A percentile compares a stretch with the other conserved stretches of the same genome.
These are phyloP conservation scores for Rostrohypoxylon terebratum DNA, from an alignment of 495 filamentous ascomycete genomes.

Conservation along the genomic window DNA sequence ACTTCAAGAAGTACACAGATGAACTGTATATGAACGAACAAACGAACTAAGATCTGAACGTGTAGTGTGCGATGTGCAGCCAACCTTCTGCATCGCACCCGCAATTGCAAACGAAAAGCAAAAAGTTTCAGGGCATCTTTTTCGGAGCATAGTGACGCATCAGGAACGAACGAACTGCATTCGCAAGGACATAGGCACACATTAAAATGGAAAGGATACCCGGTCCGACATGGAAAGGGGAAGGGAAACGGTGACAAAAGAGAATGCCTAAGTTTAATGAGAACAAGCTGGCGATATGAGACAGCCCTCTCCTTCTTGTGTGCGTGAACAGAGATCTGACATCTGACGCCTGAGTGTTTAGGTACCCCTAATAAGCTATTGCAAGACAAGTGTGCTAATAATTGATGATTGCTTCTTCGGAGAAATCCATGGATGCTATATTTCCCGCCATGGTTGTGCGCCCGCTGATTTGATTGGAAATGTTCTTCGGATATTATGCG, in stretches of 20 bases:
- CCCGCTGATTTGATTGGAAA: not conserved
- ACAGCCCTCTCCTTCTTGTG: not conserved
- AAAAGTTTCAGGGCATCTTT: slow-evolving; percentile 28
- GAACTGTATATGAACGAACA: slow-evolving; percentile 25
- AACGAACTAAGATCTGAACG: no score
- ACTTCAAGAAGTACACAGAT: not conserved
- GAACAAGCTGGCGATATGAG: slow-evolving; percentile 3
- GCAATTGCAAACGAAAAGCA: not conserved
- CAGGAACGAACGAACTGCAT: slow-evolving; percentile 24
- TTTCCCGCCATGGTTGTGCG: not conserved
- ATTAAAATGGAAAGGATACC: slow-evolving; percentile 38
- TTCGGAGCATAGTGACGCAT: slow-evolving; percentile 28
- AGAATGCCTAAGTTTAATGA: not conserved
- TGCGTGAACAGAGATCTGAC: not conserved
- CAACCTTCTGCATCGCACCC: not conserved
- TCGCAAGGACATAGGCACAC: slow-evolving; percentile 29
- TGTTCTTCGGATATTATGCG: not conserved
- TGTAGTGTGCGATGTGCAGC: not conserved
- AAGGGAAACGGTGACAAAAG: not conserved
- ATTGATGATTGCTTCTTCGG: slow-evolving; percentile 12
- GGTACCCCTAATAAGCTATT: slow-evolving; percentile 25
- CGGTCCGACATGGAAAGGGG: slow-evolving; percentile 3
- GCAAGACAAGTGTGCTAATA: slow-evolving; percentile 27
- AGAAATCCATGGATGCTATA: slow-evolving; percentile 3
- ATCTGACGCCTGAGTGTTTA: slow-evolving; percentile 15